phyloP scores from a whole-genome alignment of 768 basidiomycete genomes.

The Xanthoconium purpureum region DNA sequence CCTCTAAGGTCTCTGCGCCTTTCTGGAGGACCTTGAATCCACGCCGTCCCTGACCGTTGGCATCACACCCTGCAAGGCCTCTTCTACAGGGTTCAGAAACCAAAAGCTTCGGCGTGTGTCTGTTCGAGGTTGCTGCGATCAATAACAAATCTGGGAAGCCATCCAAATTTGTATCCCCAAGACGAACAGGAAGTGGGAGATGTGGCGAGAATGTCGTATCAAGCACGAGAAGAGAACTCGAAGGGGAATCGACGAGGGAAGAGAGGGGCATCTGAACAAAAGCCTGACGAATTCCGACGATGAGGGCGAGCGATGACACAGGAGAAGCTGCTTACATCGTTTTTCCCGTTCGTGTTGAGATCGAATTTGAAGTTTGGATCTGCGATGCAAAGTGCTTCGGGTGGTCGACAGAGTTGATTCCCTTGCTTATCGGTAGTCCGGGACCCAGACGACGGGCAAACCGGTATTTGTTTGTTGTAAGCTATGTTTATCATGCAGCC shows the following conservation, averaged over 20 bases:
- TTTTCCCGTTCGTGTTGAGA: conserved; percentile 46
- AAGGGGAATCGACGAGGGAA: conserved; percentile 48
- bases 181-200: conserved; percentile 71
- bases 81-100: conserved; percentile 60
- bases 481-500: conserved; percentile 87
- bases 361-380: conserved; percentile 83
- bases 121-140: conserved; percentile 43
- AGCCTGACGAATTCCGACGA: conserved; percentile 39
- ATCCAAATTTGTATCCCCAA: conserved; percentile 90
- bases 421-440: conserved; percentile 47
- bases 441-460: conserved; percentile 63
- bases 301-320: neutral
- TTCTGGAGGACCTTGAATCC: conserved; percentile 58
- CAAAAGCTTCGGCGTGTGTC: conserved; percentile 57
- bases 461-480: conserved; percentile 85
- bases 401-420: conserved; percentile 63
- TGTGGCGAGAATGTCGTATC: conserved; percentile 65
- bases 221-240: conserved; percentile 61
- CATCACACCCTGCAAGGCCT: conserved; percentile 56
- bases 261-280: conserved; percentile 66
- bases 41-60: conserved; percentile 50
- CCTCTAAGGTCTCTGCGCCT: conserved; percentile 59
- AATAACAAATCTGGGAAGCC: conserved; percentile 88
- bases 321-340: conserved; percentile 41
- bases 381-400: conserved; percentile 75